phyloP scores from a whole-genome alignment of 192 early-diverging fungal species.

The Gorgonomyces haynaldii region DNA sequence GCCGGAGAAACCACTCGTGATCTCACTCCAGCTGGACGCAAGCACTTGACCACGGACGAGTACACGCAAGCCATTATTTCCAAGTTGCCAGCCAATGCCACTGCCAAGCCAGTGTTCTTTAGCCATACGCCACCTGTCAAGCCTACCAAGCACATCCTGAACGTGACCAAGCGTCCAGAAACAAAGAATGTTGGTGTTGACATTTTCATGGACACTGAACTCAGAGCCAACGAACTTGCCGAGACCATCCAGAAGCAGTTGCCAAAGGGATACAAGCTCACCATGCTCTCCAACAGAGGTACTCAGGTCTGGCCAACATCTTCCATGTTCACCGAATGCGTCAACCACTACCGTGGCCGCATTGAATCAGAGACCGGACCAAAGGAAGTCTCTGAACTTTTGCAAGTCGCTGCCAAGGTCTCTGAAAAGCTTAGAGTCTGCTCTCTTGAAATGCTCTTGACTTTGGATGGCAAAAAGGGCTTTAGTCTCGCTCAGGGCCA shows the following conservation, averaged over 20 bases:
- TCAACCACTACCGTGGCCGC: slow-evolving; percentile 16
- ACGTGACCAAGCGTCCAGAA: background rate
- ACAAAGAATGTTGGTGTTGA: slow-evolving; percentile 11
- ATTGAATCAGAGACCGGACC: background rate
- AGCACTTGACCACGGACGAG: slow-evolving; percentile 5
- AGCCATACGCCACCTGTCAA: background rate
- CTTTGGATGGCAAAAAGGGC: slow-evolving; percentile 1
- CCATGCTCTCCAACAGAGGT: slow-evolving; percentile 15
- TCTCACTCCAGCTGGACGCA: slow-evolving; percentile 3
- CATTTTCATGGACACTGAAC: slow-evolving; percentile 14
- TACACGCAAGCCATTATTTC: slow-evolving; percentile 9
- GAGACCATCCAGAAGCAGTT: background rate
- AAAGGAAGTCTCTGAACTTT: slow-evolving; percentile 7
- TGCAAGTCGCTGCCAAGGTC: background rate
- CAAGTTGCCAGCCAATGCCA: slow-evolving; percentile 3
- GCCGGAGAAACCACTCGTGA: slow-evolving; percentile 10
- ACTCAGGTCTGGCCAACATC: slow-evolving; percentile 17
- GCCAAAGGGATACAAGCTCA: slow-evolving; percentile 1
- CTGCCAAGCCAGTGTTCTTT: background rate
- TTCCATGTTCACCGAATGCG: slow-evolving; percentile 10
- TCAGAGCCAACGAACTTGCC: slow-evolving; percentile 6
- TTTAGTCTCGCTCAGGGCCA: slow-evolving; percentile 14
- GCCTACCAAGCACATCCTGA: slow-evolving; percentile 6
- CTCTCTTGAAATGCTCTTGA: slow-evolving; percentile 9
- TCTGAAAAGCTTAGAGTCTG: slow-evolving; percentile 11